Evolutionary conservation across 2,329 filamentous ascomycete genomes (phyloP).

Genomic region (Penicillium sp.): DNA sequence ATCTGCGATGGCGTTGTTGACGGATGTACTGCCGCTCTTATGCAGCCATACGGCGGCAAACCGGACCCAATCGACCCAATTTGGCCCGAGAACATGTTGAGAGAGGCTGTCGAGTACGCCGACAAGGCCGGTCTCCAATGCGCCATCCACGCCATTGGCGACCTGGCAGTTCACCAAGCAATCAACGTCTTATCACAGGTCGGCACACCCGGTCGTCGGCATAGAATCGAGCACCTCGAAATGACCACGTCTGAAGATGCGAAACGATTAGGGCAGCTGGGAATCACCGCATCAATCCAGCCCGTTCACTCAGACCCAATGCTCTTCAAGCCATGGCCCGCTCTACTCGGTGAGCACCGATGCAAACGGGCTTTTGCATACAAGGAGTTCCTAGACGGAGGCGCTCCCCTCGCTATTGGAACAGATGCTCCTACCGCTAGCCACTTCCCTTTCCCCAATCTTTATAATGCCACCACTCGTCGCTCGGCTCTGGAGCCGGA

Average conservation of each 20-base stretch:
- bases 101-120: conserved; percentile 43
- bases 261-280: conserved; percentile 43
- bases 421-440: conserved; percentile 49
- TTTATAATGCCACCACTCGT: conserved; percentile 50
- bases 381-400: conserved; percentile 46
- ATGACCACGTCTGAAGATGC: conserved; percentile 48
- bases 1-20: conserved; percentile 51
- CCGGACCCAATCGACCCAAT: conserved; percentile 43
- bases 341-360: conserved; percentile 43
- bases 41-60: conserved; percentile 45
- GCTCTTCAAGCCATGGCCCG: conserved; percentile 47
- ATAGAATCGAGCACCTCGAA: conserved; percentile 52
- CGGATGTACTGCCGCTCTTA: conserved; percentile 49
- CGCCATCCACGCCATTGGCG: conserved; percentile 52
- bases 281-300: conserved; percentile 43
- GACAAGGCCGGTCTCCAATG: conserved; percentile 45
- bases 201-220: conserved; percentile 40
- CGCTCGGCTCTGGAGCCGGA: conserved; percentile 43
- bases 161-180: conserved; percentile 44
- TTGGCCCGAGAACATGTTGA: conserved; percentile 44
- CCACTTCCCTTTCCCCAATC: conserved; percentile 44
- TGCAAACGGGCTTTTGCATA: conserved; percentile 50
- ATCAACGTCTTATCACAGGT: conserved; percentile 45
- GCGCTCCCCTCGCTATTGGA: conserved; percentile 45
- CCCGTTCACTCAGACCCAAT: conserved; percentile 42